Evolutionary conservation across 176 grass and related monocot genomes (phyloP), one percentile per base, ranked within the genome.

Genomic region (Poa pratensis): DNA sequence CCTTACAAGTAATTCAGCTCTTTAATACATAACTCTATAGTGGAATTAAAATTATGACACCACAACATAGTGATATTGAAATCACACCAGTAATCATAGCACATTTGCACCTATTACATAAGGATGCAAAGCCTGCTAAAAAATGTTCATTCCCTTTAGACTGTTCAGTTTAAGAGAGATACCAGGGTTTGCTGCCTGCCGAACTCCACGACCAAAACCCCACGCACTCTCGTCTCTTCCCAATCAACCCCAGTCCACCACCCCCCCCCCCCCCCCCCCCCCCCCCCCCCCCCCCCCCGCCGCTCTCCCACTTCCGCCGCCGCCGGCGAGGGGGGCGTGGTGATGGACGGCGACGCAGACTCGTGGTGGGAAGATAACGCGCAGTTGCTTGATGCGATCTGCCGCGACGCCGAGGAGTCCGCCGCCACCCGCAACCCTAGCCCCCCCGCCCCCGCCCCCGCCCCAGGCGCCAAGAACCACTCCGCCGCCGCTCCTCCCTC

Each of bases 281-380:
- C n/a, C n/a, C n/a, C n/a, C n/a, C n/a, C 67, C 8, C 67, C 67
- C 9, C 39, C 67, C 5, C 19, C 23, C 39, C 35, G 4, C 19
- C 59, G 0, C 5, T 32, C 37, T 40, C n/a, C 22, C 11, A 0
- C 67, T 13, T 7, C 20, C 69, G 72, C 20, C 64, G 46, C 43
- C 26, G 42, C 8, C 42, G 42, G 1, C 39, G 85, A 39, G 17
- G 48, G 65, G 0, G 64, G 22, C 50, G 34, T 10, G 28, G 65
- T 59, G 60, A 97, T 94, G 95, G 90, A 86, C 71, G 89, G 4
- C 48, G 16, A 16, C 37, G 84, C 82, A 70, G 92, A 90, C 67
- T 76, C 76, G 13, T 97, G 92, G 69, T 72, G 90, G 73, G 79
- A 49, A 76, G 73, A 85, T 9, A 73, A 77, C 72, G 71, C 0